Evolutionary conservation across 441 rosid genomes (phyloP), one percentile per base, ranked within the genome.

Genomic region (Kokia cookei): DNA sequence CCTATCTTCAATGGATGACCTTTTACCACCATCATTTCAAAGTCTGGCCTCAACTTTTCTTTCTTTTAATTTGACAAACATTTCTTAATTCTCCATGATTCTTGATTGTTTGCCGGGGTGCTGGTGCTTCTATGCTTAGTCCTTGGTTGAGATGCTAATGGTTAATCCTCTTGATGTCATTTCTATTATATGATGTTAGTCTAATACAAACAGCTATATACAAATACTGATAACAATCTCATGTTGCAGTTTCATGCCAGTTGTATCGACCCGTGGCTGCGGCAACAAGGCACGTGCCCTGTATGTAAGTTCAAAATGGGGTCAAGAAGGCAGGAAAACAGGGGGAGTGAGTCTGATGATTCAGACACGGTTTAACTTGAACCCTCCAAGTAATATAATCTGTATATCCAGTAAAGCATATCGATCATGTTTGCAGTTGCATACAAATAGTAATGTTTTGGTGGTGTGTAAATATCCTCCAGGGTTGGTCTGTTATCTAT

Each of bases 231-330:
- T 40, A 42, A 45, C 42, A 73, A 75, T 70, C 15, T 35, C n/a
- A 62, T 62, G 29, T 27, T 69, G 77, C 77, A 80, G 83, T 80
- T 80, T 73, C 80, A 81, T 69, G 65, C 80, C 40, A 73, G 63
- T 59, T 81, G 84, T 70, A 76, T 81, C 0, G 79, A 81, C 65
- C 79, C 82, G 5, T 81, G 84, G 84, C 73, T 81, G 42, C 77
- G 76, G 50, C 80, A 74, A 67, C 76, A 58, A 42, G 78, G 80
- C 66, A 80, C 83, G 7, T 80, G 80, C 62, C 83, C 80, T 5
- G 76, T 77, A 1, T 80, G 83, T 63, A 80, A 80, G 69, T 74
- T 80, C 19, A 70, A 61, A 57, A 69, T 76, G 78, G 76, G 83
- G 7, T 59, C 83, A 32, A 65, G 66, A 24, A 65, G 83, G 80